A percentile compares a stretch with the other conserved stretches of the same genome.
Conservation (phyloP, 169 alveolate genomes). For the Eimeria maxima region DNA sequence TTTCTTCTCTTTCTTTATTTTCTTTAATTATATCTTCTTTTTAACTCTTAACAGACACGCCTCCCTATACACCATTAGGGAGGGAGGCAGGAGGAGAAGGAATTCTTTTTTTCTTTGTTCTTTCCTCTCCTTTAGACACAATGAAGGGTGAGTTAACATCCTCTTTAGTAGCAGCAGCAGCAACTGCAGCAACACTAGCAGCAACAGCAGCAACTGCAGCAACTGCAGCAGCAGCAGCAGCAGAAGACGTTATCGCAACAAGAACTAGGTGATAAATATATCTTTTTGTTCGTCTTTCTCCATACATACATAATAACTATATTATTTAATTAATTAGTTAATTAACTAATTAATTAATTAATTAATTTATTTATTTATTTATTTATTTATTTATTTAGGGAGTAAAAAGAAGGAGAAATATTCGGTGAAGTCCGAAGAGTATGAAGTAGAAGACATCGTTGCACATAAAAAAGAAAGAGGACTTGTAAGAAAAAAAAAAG, state of each 20-base stretch:
- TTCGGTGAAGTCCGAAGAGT: slow-evolving; percentile 33
- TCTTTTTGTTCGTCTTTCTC: too few relatives aligned
- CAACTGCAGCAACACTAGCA: neutral
- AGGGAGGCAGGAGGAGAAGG: neutral
- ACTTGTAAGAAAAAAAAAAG: neutral
- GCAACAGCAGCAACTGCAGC: neutral
- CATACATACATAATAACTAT: neutral
- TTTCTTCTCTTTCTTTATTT: too few relatives aligned
- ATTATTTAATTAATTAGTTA: neutral
- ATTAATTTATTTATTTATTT: neutral
- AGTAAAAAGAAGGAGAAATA: slow-evolving; percentile 49
- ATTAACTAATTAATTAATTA: neutral
- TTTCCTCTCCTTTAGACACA: neutral
- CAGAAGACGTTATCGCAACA: too few relatives aligned
- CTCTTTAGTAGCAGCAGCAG: neutral
- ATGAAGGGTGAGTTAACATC: neutral
- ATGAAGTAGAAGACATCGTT: slow-evolving; percentile 66
- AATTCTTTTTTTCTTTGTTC: neutral
- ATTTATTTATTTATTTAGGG: neutral
- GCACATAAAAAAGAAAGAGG: slow-evolving; percentile 44
- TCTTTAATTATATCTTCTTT: too few relatives aligned
- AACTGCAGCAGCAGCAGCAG: neutral
- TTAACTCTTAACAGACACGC: too few relatives aligned
- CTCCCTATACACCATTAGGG: too few relatives aligned
- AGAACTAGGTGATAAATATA: too few relatives aligned